These are phyloP conservation scores for Naganishia friedmannii DNA, from an alignment of 768 basidiomycete species.

Conservation along the genomic window DNA sequence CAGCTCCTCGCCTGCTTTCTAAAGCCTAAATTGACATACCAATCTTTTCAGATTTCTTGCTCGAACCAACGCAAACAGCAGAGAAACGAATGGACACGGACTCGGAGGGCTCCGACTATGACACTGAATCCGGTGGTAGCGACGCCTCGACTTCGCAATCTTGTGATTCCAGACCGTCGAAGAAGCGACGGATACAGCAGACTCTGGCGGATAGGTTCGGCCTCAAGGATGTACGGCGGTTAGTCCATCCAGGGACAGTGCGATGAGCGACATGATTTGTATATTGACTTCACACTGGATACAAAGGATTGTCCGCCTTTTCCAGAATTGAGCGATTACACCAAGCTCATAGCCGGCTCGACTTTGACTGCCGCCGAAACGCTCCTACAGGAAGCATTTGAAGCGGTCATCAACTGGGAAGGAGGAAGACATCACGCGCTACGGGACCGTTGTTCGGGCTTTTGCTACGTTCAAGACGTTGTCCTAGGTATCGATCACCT, in stretches of 20 bases:
- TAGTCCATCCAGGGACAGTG: neutral
- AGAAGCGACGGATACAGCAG: neutral
- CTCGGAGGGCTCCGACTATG: slow-evolving; percentile 56
- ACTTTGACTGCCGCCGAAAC: slow-evolving; percentile 69
- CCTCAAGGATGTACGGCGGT: slow-evolving; percentile 17
- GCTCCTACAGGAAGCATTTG: slow-evolving; percentile 56
- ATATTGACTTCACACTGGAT: neutral
- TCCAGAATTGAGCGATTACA: slow-evolving; percentile 65
- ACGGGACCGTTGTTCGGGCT: slow-evolving; percentile 75
- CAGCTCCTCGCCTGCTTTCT: too few species aligned
- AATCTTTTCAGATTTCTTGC: neutral
- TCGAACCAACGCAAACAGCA: neutral
- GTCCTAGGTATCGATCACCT: slow-evolving; percentile 68
- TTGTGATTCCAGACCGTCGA: neutral
- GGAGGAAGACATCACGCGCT: slow-evolving; percentile 89
- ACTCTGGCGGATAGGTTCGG: slow-evolving; percentile 15
- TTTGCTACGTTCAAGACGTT: slow-evolving; percentile 91
- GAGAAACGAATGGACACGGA: neutral
- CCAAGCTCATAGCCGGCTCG: slow-evolving; percentile 69
- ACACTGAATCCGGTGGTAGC: slow-evolving; percentile 59
- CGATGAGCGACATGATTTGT: neutral
- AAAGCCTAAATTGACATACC: neutral
- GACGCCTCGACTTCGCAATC: slow-evolving; percentile 28
- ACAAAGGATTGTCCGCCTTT: slow-evolving; percentile 76
- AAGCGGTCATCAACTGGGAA: slow-evolving; percentile 82